Evolutionary conservation across 805 yeast genomes (phyloP).

Genomic region (Zygosaccharomyces bailii): DNA sequence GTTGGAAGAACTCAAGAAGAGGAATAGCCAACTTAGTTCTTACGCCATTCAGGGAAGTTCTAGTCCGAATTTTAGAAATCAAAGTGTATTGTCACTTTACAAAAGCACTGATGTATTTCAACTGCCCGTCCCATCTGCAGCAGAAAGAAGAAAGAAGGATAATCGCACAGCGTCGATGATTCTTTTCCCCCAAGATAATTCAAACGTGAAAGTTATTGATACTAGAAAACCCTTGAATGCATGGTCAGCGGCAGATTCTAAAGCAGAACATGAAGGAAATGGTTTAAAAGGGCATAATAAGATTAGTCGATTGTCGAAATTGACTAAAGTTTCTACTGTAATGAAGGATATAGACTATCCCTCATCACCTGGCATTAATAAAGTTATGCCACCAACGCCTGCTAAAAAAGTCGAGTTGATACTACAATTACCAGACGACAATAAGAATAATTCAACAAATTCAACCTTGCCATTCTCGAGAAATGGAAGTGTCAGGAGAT

Average conservation of each 20-base stretch:
- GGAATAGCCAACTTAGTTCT: conserved; percentile 30
- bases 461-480: not conserved
- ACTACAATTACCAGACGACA: conserved; percentile 29
- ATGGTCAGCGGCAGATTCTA: conserved; percentile 16
- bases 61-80: conserved; percentile 33
- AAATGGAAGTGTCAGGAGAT: not conserved
- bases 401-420: conserved; percentile 55
- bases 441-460: conserved; percentile 16
- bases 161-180: conserved; percentile 32
- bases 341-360: conserved; percentile 43
- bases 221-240: conserved; percentile 9
- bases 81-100: conserved; percentile 31
- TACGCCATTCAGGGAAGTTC: conserved; percentile 31
- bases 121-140: conserved; percentile 14
- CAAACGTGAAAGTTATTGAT: conserved; percentile 16
- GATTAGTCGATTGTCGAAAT: conserved; percentile 19
- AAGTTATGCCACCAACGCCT: conserved; percentile 64
- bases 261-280: not conserved
- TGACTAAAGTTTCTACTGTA: conserved; percentile 24
- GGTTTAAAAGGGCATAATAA: conserved; percentile 4
- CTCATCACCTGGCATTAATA: conserved; percentile 40
- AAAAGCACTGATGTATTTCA: conserved; percentile 24
- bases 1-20: conserved; percentile 16
- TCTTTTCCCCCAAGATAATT: conserved; percentile 30
- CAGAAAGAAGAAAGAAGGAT: conserved; percentile 7